A percentile compares a stretch with the other conserved stretches of the same genome.
phyloP scores from a whole-genome alignment of 106 monocot species.

The Narthecium ossifragum region DNA sequence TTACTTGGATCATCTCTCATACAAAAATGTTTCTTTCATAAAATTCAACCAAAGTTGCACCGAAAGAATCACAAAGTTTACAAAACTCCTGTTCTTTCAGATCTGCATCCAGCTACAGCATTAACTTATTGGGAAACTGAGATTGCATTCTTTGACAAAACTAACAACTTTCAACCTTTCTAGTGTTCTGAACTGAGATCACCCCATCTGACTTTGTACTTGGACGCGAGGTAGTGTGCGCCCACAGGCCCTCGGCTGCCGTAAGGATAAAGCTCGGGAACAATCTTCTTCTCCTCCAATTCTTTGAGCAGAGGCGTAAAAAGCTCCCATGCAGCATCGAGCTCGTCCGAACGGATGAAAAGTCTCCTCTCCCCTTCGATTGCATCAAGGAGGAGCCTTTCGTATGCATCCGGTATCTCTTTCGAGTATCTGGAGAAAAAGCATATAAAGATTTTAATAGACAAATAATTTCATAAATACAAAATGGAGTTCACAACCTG shows the following conservation, averaged over 20 bases:
- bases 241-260: conserved; percentile 85
- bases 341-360: conserved; percentile 89
- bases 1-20: too few species aligned
- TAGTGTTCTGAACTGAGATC: conserved; percentile 54
- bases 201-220: conserved; percentile 86
- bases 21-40: too few species aligned
- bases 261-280: conserved; percentile 85
- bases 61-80: too few species aligned
- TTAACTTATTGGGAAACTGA: too few species aligned
- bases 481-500: too few species aligned
- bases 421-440: conserved; percentile 59
- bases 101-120: too few species aligned
- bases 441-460: too few species aligned
- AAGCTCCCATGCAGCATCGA: conserved; percentile 91
- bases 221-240: conserved; percentile 83
- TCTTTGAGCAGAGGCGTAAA: conserved; percentile 84
- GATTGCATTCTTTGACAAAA: too few species aligned
- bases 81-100: too few species aligned
- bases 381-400: conserved; percentile 84
- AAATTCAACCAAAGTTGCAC: too few species aligned
- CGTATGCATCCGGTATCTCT: conserved; percentile 95
- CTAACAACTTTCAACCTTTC: too few species aligned
- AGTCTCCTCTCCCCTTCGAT: conserved; percentile 90
- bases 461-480: too few species aligned
- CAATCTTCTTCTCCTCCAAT: conserved; percentile 78